phyloP scores from a whole-genome alignment of 257 asterid genomes.

The Solanum neorickii region DNA sequence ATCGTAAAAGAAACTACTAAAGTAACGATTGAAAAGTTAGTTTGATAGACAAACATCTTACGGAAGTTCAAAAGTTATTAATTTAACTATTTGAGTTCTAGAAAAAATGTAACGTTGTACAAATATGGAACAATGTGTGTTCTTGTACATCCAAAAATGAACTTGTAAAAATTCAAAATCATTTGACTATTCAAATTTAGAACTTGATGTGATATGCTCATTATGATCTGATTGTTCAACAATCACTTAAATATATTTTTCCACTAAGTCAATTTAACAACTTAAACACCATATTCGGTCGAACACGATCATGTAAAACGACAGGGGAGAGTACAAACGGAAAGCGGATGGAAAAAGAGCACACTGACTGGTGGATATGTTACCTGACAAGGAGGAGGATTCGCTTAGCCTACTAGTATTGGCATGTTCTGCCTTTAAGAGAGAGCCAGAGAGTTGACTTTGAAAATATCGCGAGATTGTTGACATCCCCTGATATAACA shows the following conservation, averaged over 20 bases:
- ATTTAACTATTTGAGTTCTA: neutral
- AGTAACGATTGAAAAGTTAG: neutral
- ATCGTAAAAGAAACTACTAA: neutral
- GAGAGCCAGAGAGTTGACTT: conserved; percentile 23
- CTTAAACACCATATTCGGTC: neutral
- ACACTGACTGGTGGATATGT: neutral
- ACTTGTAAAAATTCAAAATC: conserved; percentile 6
- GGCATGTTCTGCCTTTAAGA: conserved; percentile 17
- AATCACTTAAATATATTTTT: neutral
- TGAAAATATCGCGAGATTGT: conserved; percentile 59
- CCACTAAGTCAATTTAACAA: neutral
- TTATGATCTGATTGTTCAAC: neutral
- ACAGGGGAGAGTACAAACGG: neutral
- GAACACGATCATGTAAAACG: neutral
- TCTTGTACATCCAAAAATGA: neutral
- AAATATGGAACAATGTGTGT: neutral
- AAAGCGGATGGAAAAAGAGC: neutral
- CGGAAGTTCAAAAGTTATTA: neutral
- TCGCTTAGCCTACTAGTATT: conserved; percentile 22
- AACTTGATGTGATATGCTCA: neutral
- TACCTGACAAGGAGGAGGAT: conserved; percentile 51
- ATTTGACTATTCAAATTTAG: neutral
- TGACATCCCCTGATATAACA: conserved; percentile 46
- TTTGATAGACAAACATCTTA: neutral
- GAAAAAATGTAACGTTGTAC: neutral